Base-by-base conservation (phyloP, 495 filamentous ascomycete species). In the Daldinia vernicosa region DNA sequence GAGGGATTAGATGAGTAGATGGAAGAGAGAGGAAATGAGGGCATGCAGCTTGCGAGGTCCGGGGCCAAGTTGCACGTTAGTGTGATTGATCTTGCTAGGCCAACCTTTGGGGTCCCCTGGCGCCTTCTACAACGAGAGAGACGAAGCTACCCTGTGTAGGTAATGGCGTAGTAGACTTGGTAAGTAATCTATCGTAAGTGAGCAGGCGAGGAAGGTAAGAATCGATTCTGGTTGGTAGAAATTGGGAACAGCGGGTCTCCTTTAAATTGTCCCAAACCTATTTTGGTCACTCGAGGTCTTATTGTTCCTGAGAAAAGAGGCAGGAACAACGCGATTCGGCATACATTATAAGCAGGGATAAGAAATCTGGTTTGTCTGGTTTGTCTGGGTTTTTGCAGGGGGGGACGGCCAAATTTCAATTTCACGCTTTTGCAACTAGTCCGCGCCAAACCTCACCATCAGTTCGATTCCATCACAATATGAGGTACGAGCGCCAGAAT, bases 251-350 rank as follows among this genome's bases (percentile, higher is more conserved):
- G 70, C 67, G 70, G 70, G 66, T 53, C 70, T 8, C 63, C 27
- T 66, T 61, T 61, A 73, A 69, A 69, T 73, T 73, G 30, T 66
- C 27, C 70, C 70, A 69, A 73, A 66, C 70, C 62, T 61, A 66
- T 66, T 73, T 60, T 62, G 70, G 69, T 63, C 52, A 33, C 26
- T 68, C 56, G 66, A 65, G 33, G 53, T 66, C 61, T 51, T 50
- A 32, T 54, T 66, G 66, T 73, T 69, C 70, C 70, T 73, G 66
- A 50, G 39, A 19, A 43, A 64, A 62, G 50, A 69, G 70, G 62
- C 66, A 73, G 70, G 70, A 73, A 73, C 70, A 53, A 17, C 60
- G 45, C 65, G 55, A 72, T 72, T 72, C 54, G 43, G 66, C 70
- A 71, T 69, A 61, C 28, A 43, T 35, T 56, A 56, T 40, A 52